Base-by-base conservation (phyloP, 176 grass and related monocot genomes). In the Aegilops speltoides region DNA sequence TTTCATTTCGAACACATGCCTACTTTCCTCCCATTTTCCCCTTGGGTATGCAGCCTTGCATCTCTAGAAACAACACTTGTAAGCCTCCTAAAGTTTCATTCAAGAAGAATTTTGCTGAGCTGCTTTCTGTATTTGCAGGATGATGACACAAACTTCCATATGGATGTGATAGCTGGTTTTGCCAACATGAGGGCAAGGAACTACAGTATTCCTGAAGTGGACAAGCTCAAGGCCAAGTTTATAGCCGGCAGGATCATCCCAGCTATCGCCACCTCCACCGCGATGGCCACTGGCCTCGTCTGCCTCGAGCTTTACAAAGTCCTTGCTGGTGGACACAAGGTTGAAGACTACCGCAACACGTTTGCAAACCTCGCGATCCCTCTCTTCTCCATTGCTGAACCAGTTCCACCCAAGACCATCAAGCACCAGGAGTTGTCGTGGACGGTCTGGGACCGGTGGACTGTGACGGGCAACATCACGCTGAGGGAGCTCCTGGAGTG, bases 221-320 rank as follows among this genome's bases (percentile, higher is more conserved):
- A 97, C 78, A 91, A 92, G 52, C 89, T 97, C 36, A 97, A 97
- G 82, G 95, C 95, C 31, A 97, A 97, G 77, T 94, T 97, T 14
- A 97, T 97, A 83, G 95, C 95, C 2, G 92, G 95, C 48, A 88
- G 95, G 81, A 97, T 97, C 88, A 97, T 97, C 84, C 95, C 95
- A 22, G 92, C 95, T 34, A 97, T 97, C 14, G 92, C 95, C 17
- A 97, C 95, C 23, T 75, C 95, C 5, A 94, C 95, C 10, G 95
- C 92, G 24, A 90, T 91, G 84, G 95, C 95, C 7, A 97, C 95
- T 5, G 95, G 95, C 29, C 84, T 97, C 2, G 92, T 97, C 24
- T 92, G 95, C 86, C 86, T 97, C 1, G 95, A 97, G 56, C 90
- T 97, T 77, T 97, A 92, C 90, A 97, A 97, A 77, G 89, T 77